These are phyloP conservation scores for Mediolabrus comicus DNA, from an alignment of 108 stramenopile genomes.

Conservation along the genomic window DNA sequence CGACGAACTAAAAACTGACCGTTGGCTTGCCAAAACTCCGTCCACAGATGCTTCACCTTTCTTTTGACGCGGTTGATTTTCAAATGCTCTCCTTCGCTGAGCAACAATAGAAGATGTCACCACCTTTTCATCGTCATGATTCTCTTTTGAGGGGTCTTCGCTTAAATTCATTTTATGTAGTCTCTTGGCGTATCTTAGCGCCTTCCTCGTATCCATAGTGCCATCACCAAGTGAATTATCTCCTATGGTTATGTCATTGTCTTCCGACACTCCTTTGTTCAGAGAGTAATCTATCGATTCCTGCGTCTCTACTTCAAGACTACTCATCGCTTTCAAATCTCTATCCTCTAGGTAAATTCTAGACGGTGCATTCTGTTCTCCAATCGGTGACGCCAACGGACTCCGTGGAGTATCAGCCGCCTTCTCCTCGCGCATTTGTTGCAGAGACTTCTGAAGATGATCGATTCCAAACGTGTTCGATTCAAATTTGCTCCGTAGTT, in stretches of 20 bases:
- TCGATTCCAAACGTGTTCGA: not conserved
- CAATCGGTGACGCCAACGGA: not conserved
- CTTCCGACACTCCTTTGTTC: slow-evolving; percentile 1
- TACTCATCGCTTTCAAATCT: slow-evolving; percentile 18
- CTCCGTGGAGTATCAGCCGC: not conserved
- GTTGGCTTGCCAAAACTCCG: not conserved
- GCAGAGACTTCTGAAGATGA: not conserved
- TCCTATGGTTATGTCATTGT: not conserved
- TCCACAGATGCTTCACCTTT: too few species aligned
- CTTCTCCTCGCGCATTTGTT: not conserved
- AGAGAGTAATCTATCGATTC: slow-evolving; percentile 11
- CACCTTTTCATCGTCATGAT: slow-evolving; percentile 7
- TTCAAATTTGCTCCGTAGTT: slow-evolving; percentile 24
- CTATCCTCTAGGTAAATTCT: slow-evolving; percentile 11
- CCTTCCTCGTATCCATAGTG: slow-evolving; percentile 22
- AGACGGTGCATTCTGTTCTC: not conserved
- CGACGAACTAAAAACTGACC: not conserved
- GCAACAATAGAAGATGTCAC: slow-evolving; percentile 1
- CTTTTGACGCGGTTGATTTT: slow-evolving; percentile 13
- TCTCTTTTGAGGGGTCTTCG: not conserved
- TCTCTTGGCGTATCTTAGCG: slow-evolving; percentile 20
- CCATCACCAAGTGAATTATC: slow-evolving; percentile 26
- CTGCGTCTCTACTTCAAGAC: slow-evolving; percentile 17
- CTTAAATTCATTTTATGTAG: slow-evolving; percentile 3
- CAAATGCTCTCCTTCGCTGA: slow-evolving; percentile 37